Evolutionary conservation across 2,329 filamentous ascomycete species (phyloP).

Genomic region (Talaromyces pinophilus): DNA sequence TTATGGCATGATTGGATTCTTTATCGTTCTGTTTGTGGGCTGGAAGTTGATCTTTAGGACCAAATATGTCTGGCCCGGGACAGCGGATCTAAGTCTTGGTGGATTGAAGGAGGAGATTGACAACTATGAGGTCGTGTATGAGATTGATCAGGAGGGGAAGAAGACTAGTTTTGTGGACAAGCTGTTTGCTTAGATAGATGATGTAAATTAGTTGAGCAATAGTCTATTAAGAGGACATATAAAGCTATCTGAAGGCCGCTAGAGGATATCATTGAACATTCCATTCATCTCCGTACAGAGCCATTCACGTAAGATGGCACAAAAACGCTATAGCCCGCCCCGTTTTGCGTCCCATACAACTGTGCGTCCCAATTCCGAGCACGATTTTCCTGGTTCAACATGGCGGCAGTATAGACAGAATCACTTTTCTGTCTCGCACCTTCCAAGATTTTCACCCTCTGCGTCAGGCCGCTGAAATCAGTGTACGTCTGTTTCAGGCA

Average conservation of each 20-base stretch:
- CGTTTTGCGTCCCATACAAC: not conserved
- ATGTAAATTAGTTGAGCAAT: not conserved
- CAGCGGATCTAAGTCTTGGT: slow-evolving; percentile 56
- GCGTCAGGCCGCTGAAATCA: not conserved
- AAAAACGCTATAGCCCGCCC: not conserved
- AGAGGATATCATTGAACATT: not conserved
- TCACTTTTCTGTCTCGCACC: not conserved
- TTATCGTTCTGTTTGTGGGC: slow-evolving; percentile 65
- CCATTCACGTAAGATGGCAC: not conserved
- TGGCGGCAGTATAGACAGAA: too few relatives aligned
- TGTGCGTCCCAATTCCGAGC: not conserved
- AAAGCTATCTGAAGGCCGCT: too few relatives aligned
- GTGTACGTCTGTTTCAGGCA: not conserved
- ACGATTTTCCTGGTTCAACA: not conserved
- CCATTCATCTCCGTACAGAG: not conserved
- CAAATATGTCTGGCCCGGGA: slow-evolving; percentile 53
- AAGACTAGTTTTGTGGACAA: slow-evolving; percentile 5
- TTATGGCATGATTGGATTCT: slow-evolving; percentile 72
- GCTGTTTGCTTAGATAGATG: slow-evolving; percentile 5
- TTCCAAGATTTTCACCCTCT: not conserved
- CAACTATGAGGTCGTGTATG: slow-evolving; percentile 27
- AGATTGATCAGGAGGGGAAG: slow-evolving; percentile 11
- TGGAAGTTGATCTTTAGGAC: slow-evolving; percentile 66
- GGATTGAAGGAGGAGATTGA: slow-evolving; percentile 32
- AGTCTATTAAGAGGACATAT: not conserved